Evolutionary conservation across 306 rosid species (phyloP), one percentile per base, ranked within the genome.

Genomic region (Casuarina glauca): DNA sequence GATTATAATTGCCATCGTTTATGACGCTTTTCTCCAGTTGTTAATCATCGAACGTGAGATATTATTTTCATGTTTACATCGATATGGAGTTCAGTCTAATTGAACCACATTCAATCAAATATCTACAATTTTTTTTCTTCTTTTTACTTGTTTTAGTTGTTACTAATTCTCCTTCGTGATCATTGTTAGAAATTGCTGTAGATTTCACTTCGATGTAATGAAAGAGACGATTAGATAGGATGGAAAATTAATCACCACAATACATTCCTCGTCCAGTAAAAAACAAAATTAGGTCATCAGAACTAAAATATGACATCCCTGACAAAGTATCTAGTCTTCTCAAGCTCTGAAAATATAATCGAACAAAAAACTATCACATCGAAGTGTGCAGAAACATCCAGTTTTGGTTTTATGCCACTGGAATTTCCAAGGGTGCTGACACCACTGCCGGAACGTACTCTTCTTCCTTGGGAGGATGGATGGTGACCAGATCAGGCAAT

Each of bases 401-500:
- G 5, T 8, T 63, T 19, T 63, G 69, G 46, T 63, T 74, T 76
- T 74, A 74, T 6, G 77, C 87, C 17, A 49, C 84, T 3, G 42
- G 72, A 72, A 74, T 79, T 69, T 82, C 86, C 6, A 77, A 44
- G 17, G 78, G 85, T 0, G 74, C 55, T 3, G 82, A 72, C 19
- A 46, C 82, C 39, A 45, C 50, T 1, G 50, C 26, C 3, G 82
- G 78, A 17, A 73, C 79, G 69, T 85, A 84, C 32, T 72, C 90
- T 76, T 85, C 87, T 70, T 87, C 88, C 83, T 77, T 63, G 51
- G 88, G 86, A 32, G 72, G 78, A 70, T 83, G 83, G 58, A 86
- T 83, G 20, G 86, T 83, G 46, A 85, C 85, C 70, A 85, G 7
- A 88, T 91, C 97, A 0, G 92, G 97, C 45, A 87, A 83, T 16